These are phyloP conservation scores for Thraustochytrium sp. DNA, from an alignment of 352 stramenopile species.

Conservation along the genomic window DNA sequence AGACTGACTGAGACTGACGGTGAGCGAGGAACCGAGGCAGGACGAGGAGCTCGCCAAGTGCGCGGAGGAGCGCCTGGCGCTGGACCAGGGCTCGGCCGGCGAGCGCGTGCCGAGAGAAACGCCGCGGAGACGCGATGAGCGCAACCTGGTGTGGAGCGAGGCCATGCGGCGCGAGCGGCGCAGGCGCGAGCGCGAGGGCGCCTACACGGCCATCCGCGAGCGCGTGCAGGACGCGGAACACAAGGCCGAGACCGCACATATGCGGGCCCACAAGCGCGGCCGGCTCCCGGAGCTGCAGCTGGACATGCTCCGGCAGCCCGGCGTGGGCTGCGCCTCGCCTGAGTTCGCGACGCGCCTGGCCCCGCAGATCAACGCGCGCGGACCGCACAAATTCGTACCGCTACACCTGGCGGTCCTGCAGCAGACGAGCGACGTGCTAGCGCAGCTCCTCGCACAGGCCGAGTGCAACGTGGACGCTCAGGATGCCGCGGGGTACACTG, in stretches of 20 bases:
- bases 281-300: not conserved
- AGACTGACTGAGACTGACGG: too few species aligned
- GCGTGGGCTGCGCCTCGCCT: not conserved
- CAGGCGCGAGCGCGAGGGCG: not conserved
- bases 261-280: not conserved
- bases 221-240: not conserved
- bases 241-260: not conserved
- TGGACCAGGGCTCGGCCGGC: not conserved
- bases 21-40: too few species aligned
- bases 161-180: not conserved
- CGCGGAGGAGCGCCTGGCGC: not conserved
- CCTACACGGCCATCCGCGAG: not conserved
- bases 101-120: not conserved
- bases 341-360: not conserved
- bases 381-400: not conserved
- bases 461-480: not conserved
- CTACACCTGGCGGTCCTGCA: conserved; percentile 25
- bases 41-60: not conserved
- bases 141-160: conserved; percentile 10
- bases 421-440: not conserved
- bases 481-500: conserved; percentile 10
- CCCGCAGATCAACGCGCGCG: not conserved
- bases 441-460: not conserved
- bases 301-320: conserved; percentile 6
- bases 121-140: not conserved